phyloP scores from a whole-genome alignment of 768 basidiomycete genomes.

The Mycena galericulata region DNA sequence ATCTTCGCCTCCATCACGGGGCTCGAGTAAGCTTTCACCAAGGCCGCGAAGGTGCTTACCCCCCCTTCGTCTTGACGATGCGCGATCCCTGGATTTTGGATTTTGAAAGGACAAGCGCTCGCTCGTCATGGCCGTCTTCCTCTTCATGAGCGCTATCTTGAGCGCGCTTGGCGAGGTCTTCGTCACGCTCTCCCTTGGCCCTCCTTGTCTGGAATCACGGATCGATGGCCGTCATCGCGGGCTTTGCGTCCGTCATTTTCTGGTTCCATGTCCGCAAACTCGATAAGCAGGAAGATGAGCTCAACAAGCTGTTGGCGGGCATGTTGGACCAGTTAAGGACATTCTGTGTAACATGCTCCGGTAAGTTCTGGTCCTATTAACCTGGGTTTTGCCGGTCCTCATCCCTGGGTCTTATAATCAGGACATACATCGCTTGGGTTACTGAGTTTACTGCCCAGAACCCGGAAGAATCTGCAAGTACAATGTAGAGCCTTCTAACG shows the following conservation, averaged over 20 bases:
- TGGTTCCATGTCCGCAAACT: slow-evolving; percentile 52
- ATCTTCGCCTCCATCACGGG: slow-evolving; percentile 60
- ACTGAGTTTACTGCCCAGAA: too few species aligned
- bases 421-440: too few species aligned
- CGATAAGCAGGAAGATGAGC: slow-evolving; percentile 58
- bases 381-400: too few species aligned
- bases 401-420: too few species aligned
- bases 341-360: too few species aligned
- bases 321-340: too few species aligned
- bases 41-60: too few species aligned
- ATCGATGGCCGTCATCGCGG: slow-evolving; percentile 52
- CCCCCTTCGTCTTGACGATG: too few species aligned
- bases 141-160: neutral
- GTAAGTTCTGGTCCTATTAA: too few species aligned
- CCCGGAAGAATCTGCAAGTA: too few species aligned
- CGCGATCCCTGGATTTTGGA: too few species aligned
- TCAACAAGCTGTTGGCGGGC: slow-evolving; percentile 56
- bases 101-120: slow-evolving; percentile 3
- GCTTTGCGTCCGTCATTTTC: slow-evolving; percentile 54
- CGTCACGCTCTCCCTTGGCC: slow-evolving; percentile 45
- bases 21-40: neutral
- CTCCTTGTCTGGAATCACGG: slow-evolving; percentile 66
- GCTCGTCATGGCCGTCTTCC: neutral
- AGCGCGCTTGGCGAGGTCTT: neutral
- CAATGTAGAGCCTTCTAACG: too few species aligned